These are phyloP conservation scores for Carex cristatella DNA, from an alignment of 176 grass and related monocot species.

Conservation along the genomic window DNA sequence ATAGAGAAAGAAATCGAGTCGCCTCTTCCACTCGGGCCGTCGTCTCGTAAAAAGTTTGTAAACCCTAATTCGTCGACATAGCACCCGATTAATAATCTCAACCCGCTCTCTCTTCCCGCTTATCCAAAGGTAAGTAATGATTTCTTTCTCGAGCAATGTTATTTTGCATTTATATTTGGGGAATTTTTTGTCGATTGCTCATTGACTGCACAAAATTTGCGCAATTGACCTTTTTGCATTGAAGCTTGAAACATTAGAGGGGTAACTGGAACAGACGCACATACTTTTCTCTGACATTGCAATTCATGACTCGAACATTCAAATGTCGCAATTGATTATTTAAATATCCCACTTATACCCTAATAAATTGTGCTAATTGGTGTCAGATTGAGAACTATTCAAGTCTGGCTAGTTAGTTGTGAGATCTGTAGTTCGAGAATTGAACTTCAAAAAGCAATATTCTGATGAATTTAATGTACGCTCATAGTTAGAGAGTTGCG, in stretches of 20 bases:
- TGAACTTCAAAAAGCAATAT: background rate
- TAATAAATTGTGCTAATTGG: background rate
- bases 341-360: background rate
- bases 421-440: background rate
- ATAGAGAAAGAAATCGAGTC: background rate
- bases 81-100: background rate
- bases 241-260: background rate
- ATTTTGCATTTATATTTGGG: background rate
- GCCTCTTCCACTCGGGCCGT: background rate
- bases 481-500: background rate
- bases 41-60: conserved; percentile 14
- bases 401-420: background rate
- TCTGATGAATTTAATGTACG: background rate
- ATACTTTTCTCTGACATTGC: background rate
- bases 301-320: background rate
- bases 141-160: background rate
- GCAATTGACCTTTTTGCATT: background rate
- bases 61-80: conserved; percentile 16
- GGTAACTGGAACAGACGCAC: background rate
- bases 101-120: background rate
- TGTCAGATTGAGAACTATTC: background rate
- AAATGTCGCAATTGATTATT: background rate
- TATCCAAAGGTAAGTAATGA: background rate
- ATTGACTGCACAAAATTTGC: background rate
- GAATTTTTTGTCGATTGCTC: background rate